Evolutionary conservation across 1,139 yeast genomes (phyloP), one percentile per base, ranked within the genome.

Genomic region (Candida pseudocylindracea): DNA sequence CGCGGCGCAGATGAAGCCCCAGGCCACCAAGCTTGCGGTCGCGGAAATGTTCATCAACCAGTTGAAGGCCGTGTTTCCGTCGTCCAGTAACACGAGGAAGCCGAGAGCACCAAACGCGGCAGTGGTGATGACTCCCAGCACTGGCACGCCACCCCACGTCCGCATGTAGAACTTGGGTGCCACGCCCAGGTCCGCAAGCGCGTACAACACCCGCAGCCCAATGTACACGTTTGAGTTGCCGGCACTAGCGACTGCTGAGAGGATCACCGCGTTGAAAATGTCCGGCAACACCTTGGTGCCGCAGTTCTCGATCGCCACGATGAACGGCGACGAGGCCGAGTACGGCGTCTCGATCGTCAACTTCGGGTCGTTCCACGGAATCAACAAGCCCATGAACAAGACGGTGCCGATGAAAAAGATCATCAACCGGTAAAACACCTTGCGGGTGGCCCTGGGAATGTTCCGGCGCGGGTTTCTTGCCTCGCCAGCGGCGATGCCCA

Each of bases 41-140:
- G 81, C 78, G 28, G 81, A 66, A 41, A 85, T 72, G 52, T 79
- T 80, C 42, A 81, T 64, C 40, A 85, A 65, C 85, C 93, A 85
- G 42, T 63, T 55, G 56, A 83, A 85, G 8, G 83, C 95, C 11
- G 63, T 57, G 27, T 58, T 55, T 33, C 93, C 91, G 35, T 57
- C 51, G 12, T 62, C 51, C 27, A 75, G 63, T 26, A 38, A 59
- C 29, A 73, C 79, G 60, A 85, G 60, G 49, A 69, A 74, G 1
- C 83, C 83, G 39, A 68, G 55, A 27, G 67, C 54, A 32, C 88
- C 88, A 43, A 74, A 65, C 0, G 60, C 45, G 5, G 81, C 55
- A 6, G 83, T 71, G 42, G 58, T 48, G 1, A 63, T 35, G 26
- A 75, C 83, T 11, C 78, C 62, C 30, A 57, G 48, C 41, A 57